phyloP scores from a whole-genome alignment of 2,329 filamentous ascomycete genomes.

The Elsinoe australis region DNA sequence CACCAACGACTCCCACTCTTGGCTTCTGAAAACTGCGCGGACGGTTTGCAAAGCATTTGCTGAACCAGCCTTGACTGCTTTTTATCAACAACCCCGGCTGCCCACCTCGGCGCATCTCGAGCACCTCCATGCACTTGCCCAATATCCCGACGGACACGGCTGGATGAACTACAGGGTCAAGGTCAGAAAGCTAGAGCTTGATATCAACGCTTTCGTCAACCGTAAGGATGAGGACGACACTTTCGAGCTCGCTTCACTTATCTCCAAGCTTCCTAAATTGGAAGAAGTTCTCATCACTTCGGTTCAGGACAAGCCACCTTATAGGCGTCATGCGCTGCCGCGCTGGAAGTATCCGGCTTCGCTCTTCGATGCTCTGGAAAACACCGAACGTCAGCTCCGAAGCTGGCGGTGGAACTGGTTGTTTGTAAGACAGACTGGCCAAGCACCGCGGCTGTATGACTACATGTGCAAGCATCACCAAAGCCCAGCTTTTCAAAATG shows the following conservation, averaged over 20 bases:
- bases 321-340: constrained; percentile 46
- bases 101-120: constrained; percentile 27
- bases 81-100: constrained; percentile 29
- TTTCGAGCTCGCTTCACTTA: constrained; percentile 50
- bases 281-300: constrained; percentile 65
- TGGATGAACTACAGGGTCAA: constrained; percentile 59
- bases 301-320: constrained; percentile 59
- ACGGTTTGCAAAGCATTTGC: constrained; percentile 30
- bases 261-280: constrained; percentile 59
- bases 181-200: constrained; percentile 61
- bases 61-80: constrained; percentile 32
- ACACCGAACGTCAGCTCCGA: constrained; percentile 39
- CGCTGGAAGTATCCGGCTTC: constrained; percentile 62
- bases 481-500: constrained; percentile 19
- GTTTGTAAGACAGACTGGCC: constrained; percentile 11
- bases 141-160: constrained; percentile 23
- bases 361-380: constrained; percentile 57
- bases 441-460: constrained; percentile 5
- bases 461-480: constrained; percentile 14
- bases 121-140: constrained; percentile 27
- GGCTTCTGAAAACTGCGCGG: constrained; percentile 30
- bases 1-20: constrained; percentile 20
- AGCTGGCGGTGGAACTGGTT: constrained; percentile 48
- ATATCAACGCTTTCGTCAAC: constrained; percentile 40
- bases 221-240: constrained; percentile 24